Evolutionary conservation across 345 rosid species (phyloP).

Genomic region (Ailanthus altissimus): DNA sequence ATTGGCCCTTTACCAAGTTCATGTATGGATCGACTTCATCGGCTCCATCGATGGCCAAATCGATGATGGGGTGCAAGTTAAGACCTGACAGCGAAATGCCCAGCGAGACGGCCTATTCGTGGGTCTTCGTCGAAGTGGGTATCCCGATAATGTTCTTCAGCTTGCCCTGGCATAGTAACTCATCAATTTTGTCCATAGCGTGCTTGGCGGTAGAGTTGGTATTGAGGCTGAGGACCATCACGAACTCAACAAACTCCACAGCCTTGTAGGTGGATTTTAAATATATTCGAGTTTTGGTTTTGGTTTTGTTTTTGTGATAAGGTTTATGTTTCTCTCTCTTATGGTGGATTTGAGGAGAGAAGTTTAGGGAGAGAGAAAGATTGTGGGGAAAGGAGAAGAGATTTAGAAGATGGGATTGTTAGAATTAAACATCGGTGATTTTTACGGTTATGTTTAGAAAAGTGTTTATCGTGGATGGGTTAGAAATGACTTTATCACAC

Average conservation of each 20-base stretch:
- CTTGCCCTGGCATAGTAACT: slow-evolving; percentile 69
- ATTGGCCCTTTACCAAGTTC: slow-evolving; percentile 87
- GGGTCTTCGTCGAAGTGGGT: slow-evolving; percentile 80
- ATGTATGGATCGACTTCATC: slow-evolving; percentile 87
- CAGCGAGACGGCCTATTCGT: slow-evolving; percentile 73
- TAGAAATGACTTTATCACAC: too few species aligned
- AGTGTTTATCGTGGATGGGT: too few species aligned
- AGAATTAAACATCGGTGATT: too few species aligned
- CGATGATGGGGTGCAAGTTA: slow-evolving; percentile 64
- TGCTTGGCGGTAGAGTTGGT: slow-evolving; percentile 96
- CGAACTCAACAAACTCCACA: slow-evolving; percentile 85
- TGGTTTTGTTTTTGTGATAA: too few species aligned
- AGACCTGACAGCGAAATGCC: slow-evolving; percentile 85
- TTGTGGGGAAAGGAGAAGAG: too few species aligned
- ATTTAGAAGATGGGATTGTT: too few species aligned
- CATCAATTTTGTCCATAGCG: slow-evolving; percentile 87
- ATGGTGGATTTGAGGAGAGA: too few species aligned
- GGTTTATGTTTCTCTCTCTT: too few species aligned
- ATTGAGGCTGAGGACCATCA: slow-evolving; percentile 96
- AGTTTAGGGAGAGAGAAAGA: too few species aligned
- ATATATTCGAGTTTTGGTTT: too few species aligned
- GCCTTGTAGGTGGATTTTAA: slow-evolving; percentile 67
- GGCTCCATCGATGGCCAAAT: slow-evolving; percentile 95
- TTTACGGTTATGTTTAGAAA: too few species aligned
- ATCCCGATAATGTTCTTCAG: slow-evolving; percentile 69